A percentile compares a stretch with the other conserved stretches of the same genome.
Conservation (phyloP, 23 red algal genomes). For the Chondrus crispus region DNA sequence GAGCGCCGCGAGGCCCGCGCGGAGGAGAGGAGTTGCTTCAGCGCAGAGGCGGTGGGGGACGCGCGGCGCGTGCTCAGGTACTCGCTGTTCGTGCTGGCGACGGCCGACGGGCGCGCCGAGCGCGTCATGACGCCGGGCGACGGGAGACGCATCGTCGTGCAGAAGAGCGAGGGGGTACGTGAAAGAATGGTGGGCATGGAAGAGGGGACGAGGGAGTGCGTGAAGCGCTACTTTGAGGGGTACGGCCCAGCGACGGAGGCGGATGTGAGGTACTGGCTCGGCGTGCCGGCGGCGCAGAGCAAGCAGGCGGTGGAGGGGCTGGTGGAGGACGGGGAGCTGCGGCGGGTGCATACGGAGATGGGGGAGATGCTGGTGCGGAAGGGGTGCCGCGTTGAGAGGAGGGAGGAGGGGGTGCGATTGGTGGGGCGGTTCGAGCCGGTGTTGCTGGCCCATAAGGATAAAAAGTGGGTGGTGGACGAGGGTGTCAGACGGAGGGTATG, state of each 20-base stretch:
- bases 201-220: background rate
- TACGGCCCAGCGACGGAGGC: slow-evolving; percentile 28
- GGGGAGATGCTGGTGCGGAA: too few species aligned
- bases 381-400: too few species aligned
- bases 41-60: background rate
- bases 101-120: background rate
- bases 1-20: background rate
- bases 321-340: background rate
- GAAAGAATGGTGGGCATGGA: background rate
- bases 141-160: background rate
- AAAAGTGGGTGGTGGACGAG: slow-evolving; percentile 21
- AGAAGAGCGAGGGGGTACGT: background rate
- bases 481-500: background rate
- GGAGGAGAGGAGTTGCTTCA: background rate
- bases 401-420: background rate
- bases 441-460: slow-evolving; percentile 40
- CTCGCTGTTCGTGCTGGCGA: background rate
- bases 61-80: background rate
- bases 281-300: background rate
- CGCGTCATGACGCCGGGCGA: background rate
- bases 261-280: slow-evolving; percentile 49
- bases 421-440: slow-evolving; percentile 42
- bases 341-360: background rate
- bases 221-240: slow-evolving; percentile 22
- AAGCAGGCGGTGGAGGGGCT: background rate